phyloP scores from a whole-genome alignment of 257 asterid species.

The Nicotiana otophora region DNA sequence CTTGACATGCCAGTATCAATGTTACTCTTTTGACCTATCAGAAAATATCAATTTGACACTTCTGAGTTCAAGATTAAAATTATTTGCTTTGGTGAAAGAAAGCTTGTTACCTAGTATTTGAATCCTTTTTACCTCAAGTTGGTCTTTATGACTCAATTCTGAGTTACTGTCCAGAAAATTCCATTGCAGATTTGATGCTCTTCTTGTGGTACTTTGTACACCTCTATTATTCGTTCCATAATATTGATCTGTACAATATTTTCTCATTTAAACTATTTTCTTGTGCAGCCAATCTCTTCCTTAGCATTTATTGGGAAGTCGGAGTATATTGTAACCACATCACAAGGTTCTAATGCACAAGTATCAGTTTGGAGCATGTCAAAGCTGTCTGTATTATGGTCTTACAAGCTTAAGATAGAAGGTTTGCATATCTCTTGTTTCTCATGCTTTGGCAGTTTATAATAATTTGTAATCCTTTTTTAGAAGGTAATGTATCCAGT shows the following conservation, averaged over 20 bases:
- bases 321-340: conserved; percentile 65
- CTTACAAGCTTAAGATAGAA: conserved; percentile 70
- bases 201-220: background rate
- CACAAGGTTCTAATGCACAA: conserved; percentile 62
- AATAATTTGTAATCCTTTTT: background rate
- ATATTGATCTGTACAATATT: background rate
- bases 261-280: conserved; percentile 13
- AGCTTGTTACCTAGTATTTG: background rate
- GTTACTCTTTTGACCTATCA: background rate
- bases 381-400: conserved; percentile 55
- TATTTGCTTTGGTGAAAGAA: background rate
- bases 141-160: background rate
- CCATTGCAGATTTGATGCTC: background rate
- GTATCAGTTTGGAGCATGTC: conserved; percentile 74
- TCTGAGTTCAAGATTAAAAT: background rate
- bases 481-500: no score
- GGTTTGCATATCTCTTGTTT: conserved; percentile 37
- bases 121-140: background rate
- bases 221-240: background rate
- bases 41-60: background rate
- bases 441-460: conserved; percentile 5
- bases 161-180: background rate
- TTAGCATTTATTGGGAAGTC: conserved; percentile 83
- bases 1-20: background rate
- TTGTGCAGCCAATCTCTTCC: conserved; percentile 50